phyloP scores from a whole-genome alignment of 495 filamentous ascomycete genomes.

The Pseudevernia furfuracea region DNA sequence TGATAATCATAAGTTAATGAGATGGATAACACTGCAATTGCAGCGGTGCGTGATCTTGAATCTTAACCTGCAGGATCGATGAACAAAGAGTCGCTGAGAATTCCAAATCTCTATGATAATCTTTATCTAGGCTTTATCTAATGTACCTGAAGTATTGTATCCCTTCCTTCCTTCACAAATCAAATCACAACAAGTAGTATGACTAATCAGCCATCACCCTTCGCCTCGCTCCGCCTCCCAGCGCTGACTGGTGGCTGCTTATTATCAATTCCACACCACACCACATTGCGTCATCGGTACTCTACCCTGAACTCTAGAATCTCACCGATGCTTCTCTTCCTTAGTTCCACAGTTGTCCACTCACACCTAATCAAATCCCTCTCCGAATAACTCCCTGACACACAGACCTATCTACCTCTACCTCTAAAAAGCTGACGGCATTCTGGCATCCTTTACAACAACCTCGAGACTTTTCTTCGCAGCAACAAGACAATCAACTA shows the following conservation, averaged over 20 bases:
- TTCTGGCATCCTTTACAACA: constrained; percentile 9
- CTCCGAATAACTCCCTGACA: not conserved
- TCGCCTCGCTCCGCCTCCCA: not conserved
- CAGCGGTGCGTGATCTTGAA: not conserved
- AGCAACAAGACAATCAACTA: not conserved
- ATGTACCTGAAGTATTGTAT: too few species aligned
- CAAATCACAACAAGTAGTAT: too few species aligned
- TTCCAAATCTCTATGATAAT: not conserved
- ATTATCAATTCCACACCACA: not conserved
- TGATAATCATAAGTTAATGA: not conserved
- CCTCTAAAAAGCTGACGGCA: not conserved
- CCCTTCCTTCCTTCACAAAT: too few species aligned
- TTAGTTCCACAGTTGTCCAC: too few species aligned
- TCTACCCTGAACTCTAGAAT: not conserved
- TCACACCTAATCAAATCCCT: not conserved
- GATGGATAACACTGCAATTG: not conserved
- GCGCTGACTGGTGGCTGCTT: not conserved
- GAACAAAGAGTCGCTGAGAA: too few species aligned
- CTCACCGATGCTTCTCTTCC: not conserved
- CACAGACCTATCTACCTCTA: not conserved
- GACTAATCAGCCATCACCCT: too few species aligned
- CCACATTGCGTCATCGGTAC: not conserved
- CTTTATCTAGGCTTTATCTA: too few species aligned
- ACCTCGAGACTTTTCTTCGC: not conserved
- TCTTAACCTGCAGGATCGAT: not conserved